phyloP scores from a whole-genome alignment of 805 yeast species.

The Pichia heedii region DNA sequence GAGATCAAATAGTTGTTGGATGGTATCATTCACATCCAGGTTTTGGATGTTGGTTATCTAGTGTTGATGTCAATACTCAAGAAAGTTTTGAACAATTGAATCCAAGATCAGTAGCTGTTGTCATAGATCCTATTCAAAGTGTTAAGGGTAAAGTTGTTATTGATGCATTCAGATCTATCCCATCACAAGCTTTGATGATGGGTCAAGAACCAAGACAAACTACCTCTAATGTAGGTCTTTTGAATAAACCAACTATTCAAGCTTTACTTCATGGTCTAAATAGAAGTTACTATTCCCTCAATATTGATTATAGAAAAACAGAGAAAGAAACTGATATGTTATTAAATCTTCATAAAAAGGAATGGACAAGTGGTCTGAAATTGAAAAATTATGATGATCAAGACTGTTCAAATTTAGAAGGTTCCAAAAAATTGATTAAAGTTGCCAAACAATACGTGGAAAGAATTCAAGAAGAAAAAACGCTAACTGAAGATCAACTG shows the following conservation, averaged over 20 bases:
- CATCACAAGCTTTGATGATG: conserved; percentile 79
- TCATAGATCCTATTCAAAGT: conserved; percentile 95
- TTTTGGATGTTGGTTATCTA: conserved; percentile 98
- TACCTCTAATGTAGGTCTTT: conserved; percentile 88
- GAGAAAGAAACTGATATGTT: conserved; percentile 89
- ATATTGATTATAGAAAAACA: conserved; percentile 91
- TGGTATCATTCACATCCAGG: conserved; percentile 99
- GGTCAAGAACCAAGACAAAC: conserved; percentile 98
- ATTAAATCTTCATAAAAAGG: conserved; percentile 85
- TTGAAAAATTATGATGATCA: conserved; percentile 68
- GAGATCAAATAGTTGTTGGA: conserved; percentile 98
- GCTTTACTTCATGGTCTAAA: conserved; percentile 95
- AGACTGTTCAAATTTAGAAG: conserved; percentile 65
- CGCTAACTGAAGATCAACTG: conserved; percentile 75
- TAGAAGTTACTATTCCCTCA: conserved; percentile 92
- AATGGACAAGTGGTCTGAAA: conserved; percentile 89
- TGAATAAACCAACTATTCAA: conserved; percentile 94
- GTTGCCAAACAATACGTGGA: conserved; percentile 84
- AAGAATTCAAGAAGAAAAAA: conserved; percentile 88
- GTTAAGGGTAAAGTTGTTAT: conserved; percentile 98
- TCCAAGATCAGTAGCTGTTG: conserved; percentile 95
- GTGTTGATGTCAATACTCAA: conserved; percentile 96
- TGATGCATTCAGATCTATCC: conserved; percentile 94
- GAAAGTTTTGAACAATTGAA: conserved; percentile 96
- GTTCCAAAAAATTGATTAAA: conserved; percentile 72